Percentiles rank a stretch among this genome's conserved stretches.
These are phyloP conservation scores for Posidonia oceanica DNA, from an alignment of 116 monocot species.

Conservation along the genomic window DNA sequence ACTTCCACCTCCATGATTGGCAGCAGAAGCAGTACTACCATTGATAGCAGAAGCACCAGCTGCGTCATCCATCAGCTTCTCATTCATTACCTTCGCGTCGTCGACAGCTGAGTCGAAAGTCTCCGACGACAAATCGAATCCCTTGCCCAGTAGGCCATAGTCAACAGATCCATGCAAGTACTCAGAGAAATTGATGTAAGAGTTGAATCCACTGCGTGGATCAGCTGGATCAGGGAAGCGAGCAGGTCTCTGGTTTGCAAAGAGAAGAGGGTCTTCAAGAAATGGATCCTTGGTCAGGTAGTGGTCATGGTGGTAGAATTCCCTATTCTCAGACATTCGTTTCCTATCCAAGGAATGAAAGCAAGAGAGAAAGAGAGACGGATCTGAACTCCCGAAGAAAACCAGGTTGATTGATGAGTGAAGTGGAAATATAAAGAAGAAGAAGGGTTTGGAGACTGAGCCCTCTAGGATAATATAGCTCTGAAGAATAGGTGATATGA, in stretches of 20 bases:
- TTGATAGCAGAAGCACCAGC: neutral
- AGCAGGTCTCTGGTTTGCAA: neutral
- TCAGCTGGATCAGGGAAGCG: neutral
- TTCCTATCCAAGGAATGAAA: neutral
- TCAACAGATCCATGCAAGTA: neutral
- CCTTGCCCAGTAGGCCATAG: neutral
- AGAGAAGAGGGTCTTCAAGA: neutral
- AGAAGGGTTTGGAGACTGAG: neutral
- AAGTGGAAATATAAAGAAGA: neutral
- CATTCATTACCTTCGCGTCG: neutral
- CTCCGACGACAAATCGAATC: neutral
- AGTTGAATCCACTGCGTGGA: neutral
- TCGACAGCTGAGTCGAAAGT: too few relatives aligned
- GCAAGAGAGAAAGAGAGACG: neutral
- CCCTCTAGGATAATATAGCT: neutral
- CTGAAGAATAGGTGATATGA: neutral
- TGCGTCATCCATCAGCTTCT: neutral
- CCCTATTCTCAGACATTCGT: neutral
- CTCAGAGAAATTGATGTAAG: neutral
- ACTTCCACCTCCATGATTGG: neutral
- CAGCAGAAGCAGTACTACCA: neutral
- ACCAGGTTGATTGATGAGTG: neutral
- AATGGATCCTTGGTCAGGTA: neutral
- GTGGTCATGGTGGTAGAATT: conserved; percentile 6
- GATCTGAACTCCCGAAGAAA: neutral